Base-by-base conservation (phyloP, 192 early-diverging fungal genomes). In the Backusella macrospora region DNA sequence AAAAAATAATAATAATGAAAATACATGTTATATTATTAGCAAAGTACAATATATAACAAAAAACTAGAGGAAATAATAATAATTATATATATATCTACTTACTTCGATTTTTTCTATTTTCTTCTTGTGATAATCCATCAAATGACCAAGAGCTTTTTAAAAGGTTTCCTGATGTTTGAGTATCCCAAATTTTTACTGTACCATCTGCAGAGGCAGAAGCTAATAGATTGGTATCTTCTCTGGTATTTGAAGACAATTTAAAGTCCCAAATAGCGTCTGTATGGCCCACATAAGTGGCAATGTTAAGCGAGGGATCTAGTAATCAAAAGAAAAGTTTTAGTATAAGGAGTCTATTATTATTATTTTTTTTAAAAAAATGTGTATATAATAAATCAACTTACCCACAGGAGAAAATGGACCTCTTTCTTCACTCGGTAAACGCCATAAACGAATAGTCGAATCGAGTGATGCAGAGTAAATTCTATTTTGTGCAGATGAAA, bases 181-280 rank as follows among this genome's bases (percentile, higher is more conserved):
- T 89, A 67, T 95, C 90, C 92, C 94, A 96, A 16, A 96, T 82
- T 79, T 92, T 95, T 16, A 94, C 83, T 4, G 89, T 88, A 1
- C 93, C 92, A 79, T 96, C 95, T 15, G 91, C 88, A 45, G 93
- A 92, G 4, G 90, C 90, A 8, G 93, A 93, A 5, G 87, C 91
- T 8, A 96, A 74, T 8, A 90, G 62, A n/a, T 82, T 76, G 39
- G 82, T 80, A 26, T 84, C 77, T 37, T 83, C 73, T 39, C 82
- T 78, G 0, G 48, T 23, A 7, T 88, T 65, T 18, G 91, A 88
- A 69, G 90, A 90, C 6, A 92, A 76, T 68, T 88, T 86, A 73
- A 95, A 81, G 48, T 93, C 92, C 95, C 95, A 96, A n/a, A 96
- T 89, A 6, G 88, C 87, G 71, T 94, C 93, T 2, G 94, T 91